phyloP scores from a whole-genome alignment of 176 grass and related monocot species.

The Microstegium vimineum region DNA sequence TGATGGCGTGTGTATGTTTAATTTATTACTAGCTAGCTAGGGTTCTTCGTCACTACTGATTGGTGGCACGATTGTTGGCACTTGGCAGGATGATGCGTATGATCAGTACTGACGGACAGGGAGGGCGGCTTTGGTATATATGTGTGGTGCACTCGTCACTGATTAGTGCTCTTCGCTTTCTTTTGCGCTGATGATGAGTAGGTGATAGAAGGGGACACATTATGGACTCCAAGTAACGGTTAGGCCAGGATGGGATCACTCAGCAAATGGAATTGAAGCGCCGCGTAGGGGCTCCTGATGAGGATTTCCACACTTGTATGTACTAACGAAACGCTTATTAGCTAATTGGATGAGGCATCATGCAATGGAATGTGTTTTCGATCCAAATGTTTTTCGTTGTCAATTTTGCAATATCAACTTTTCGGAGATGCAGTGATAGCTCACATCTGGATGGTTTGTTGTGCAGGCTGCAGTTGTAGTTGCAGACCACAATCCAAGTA shows the following conservation, averaged over 20 bases:
- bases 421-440: background rate
- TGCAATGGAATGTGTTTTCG: background rate
- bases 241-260: slow-evolving; percentile 13
- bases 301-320: background rate
- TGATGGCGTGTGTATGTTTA: background rate
- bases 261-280: background rate
- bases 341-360: background rate
- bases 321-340: background rate
- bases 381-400: background rate
- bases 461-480: background rate
- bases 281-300: background rate
- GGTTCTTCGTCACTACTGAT: background rate
- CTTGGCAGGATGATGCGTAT: background rate
- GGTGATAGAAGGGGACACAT: background rate
- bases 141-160: background rate
- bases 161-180: background rate
- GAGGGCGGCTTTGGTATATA: background rate
- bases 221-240: background rate
- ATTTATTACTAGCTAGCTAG: too few relatives aligned
- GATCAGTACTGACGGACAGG: background rate
- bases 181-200: background rate
- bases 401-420: background rate
- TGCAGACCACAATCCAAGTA: too few relatives aligned
- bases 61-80: background rate
- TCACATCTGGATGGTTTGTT: background rate